Evolutionary conservation across 1,284 basidiomycete species (phyloP).

Genomic region (Coniferiporia sulphurascens): DNA sequence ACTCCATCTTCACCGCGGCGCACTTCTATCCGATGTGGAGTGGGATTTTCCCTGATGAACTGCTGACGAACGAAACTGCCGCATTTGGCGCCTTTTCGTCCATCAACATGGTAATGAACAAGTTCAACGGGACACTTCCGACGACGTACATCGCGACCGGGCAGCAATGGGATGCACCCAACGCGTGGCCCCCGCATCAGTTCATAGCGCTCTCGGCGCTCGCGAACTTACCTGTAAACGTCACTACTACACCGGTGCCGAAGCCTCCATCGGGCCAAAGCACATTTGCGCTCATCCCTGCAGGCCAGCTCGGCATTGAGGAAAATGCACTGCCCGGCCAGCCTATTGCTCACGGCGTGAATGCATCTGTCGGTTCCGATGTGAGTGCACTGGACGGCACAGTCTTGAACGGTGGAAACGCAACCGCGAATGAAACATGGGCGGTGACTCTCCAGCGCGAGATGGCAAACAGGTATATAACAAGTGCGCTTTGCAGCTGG

Average conservation of each 20-base stretch:
- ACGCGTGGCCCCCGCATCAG: slow-evolving; percentile 84
- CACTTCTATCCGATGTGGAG: slow-evolving; percentile 87
- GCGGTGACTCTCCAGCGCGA: slow-evolving; percentile 57
- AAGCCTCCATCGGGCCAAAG: slow-evolving; percentile 43
- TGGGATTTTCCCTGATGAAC: slow-evolving; percentile 73
- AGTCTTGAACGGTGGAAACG: slow-evolving; percentile 71
- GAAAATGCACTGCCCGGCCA: slow-evolving; percentile 33
- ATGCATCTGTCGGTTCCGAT: slow-evolving; percentile 40
- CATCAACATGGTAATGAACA: slow-evolving; percentile 72
- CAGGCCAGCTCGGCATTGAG: slow-evolving; percentile 69
- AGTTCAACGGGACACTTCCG: slow-evolving; percentile 80
- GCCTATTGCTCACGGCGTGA: slow-evolving; percentile 15
- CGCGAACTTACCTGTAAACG: slow-evolving; percentile 61
- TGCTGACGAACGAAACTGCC: slow-evolving; percentile 50
- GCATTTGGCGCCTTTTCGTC: slow-evolving; percentile 74
- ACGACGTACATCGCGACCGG: slow-evolving; percentile 74
- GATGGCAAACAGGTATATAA: slow-evolving; percentile 77
- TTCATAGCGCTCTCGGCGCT: slow-evolving; percentile 80
- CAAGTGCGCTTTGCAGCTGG: slow-evolving; percentile 87
- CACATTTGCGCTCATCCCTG: slow-evolving; percentile 64
- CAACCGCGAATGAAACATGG: slow-evolving; percentile 64
- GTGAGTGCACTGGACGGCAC: slow-evolving; percentile 56
- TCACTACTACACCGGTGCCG: slow-evolving; percentile 51
- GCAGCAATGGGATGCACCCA: slow-evolving; percentile 81
- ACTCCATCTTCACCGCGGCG: slow-evolving; percentile 61